These are phyloP conservation scores for Nyctanthes arbortristis DNA, from an alignment of 257 asterid species.

Conservation along the genomic window DNA sequence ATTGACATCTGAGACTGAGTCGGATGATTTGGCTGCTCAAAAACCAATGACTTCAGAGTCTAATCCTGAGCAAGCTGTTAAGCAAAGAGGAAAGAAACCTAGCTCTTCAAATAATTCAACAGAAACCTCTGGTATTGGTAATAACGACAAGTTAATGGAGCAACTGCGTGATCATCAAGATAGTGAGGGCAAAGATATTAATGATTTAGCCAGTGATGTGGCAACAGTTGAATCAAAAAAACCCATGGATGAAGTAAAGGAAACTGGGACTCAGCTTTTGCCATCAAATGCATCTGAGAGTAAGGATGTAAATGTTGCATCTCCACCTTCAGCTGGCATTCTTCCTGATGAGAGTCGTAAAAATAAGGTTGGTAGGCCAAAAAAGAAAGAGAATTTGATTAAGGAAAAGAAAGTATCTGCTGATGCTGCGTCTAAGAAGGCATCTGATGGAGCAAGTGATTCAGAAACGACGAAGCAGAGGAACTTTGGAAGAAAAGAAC, in stretches of 20 bases:
- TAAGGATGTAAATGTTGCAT: conserved; percentile 48
- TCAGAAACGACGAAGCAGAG: conserved; percentile 34
- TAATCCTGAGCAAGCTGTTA: conserved; percentile 32
- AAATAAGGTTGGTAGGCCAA: conserved; percentile 32
- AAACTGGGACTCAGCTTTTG: conserved; percentile 33
- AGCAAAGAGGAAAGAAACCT: conserved; percentile 30
- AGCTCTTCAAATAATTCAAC: conserved; percentile 32
- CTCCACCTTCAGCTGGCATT: conserved; percentile 51
- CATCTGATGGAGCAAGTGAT: conserved; percentile 46
- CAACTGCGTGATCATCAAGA: conserved; percentile 37
- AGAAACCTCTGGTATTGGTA: conserved; percentile 43
- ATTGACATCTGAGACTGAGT: conserved; percentile 37
- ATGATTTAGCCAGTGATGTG: conserved; percentile 40
- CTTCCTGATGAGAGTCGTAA: conserved; percentile 43
- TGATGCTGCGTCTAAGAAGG: conserved; percentile 43
- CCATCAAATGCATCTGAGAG: conserved; percentile 47
- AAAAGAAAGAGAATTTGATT: conserved; percentile 41
- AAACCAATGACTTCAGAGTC: conserved; percentile 39
- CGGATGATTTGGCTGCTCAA: conserved; percentile 43
- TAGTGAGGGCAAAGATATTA: conserved; percentile 33
- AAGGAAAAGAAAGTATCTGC: conserved; percentile 41
- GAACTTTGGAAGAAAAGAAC: conserved; percentile 27
- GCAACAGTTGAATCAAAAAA: conserved; percentile 38
- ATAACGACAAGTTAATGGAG: conserved; percentile 43
- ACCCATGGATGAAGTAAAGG: conserved; percentile 43